A percentile compares a stretch with the other conserved stretches of the same genome.
These are phyloP conservation scores for Jackrogersella minutella DNA, from an alignment of 495 filamentous ascomycete species.

Conservation along the genomic window DNA sequence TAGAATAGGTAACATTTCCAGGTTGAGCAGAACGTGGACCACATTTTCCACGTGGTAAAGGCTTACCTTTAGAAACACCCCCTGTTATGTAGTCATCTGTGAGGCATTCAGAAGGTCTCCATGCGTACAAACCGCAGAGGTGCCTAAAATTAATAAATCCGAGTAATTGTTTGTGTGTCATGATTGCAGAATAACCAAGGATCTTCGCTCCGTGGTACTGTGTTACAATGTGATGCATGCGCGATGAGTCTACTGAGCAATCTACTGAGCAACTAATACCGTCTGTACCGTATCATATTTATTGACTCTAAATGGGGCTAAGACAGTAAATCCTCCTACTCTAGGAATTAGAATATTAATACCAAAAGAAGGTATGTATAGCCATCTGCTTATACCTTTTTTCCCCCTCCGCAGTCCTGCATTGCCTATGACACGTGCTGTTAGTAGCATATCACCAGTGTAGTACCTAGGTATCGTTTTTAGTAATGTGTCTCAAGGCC, in stretches of 20 bases:
- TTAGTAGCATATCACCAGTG: too few species aligned
- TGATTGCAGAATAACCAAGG: background rate
- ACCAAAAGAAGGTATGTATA: too few species aligned
- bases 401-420: background rate
- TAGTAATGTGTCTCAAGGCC: too few species aligned
- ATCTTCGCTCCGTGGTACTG: constrained; percentile 1
- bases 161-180: constrained; percentile 22
- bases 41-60: constrained; percentile 18
- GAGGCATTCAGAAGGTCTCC: background rate
- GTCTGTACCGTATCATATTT: too few species aligned
- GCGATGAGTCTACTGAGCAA: background rate
- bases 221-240: constrained; percentile 2
- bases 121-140: background rate
- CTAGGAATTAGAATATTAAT: background rate
- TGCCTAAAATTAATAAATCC: constrained; percentile 11
- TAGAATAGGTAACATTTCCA: constrained; percentile 6
- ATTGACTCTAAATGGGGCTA: background rate
- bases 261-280: too few species aligned
- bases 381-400: too few species aligned
- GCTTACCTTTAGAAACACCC: background rate
- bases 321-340: background rate
- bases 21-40: background rate
- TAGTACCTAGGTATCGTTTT: too few species aligned
- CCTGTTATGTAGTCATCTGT: background rate
- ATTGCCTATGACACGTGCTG: background rate